Evolutionary conservation across 495 filamentous ascomycete genomes (phyloP).

Genomic region (Daldinia concentrica): DNA sequence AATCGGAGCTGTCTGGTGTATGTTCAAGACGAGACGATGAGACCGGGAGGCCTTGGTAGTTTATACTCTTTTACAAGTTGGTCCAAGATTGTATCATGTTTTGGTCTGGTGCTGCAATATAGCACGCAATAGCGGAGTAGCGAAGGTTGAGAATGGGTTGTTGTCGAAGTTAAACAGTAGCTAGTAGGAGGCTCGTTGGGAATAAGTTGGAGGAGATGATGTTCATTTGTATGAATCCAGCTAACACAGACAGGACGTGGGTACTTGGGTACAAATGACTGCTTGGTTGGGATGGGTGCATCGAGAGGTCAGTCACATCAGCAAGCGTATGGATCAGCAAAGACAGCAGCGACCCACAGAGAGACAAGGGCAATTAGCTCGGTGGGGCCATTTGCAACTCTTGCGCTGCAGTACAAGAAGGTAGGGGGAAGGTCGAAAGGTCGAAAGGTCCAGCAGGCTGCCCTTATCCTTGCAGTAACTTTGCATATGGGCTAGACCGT

Average conservation of each 20-base stretch:
- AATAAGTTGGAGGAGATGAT: constrained; percentile 46
- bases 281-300: constrained; percentile 40
- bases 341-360: constrained; percentile 29
- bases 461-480: constrained; percentile 34
- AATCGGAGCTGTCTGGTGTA: constrained; percentile 26
- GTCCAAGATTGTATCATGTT: constrained; percentile 43
- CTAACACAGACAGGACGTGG: constrained; percentile 35
- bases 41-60: constrained; percentile 21
- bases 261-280: constrained; percentile 42
- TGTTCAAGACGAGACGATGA: constrained; percentile 22
- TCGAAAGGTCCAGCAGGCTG: constrained; percentile 13
- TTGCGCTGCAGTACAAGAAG: constrained; percentile 17
- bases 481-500: constrained; percentile 37
- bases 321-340: constrained; percentile 46
- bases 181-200: constrained; percentile 37
- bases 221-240: constrained; percentile 51
- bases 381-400: constrained; percentile 46
- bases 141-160: constrained; percentile 25
- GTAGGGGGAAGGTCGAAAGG: constrained; percentile 9
- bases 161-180: constrained; percentile 35
- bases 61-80: constrained; percentile 32
- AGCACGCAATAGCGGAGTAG: constrained; percentile 44
- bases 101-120: constrained; percentile 35
- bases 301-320: constrained; percentile 45
- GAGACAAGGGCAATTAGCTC: constrained; percentile 45